Conservation (phyloP, 2,329 filamentous ascomycete genomes). For the Bipolaris bicolor region DNA sequence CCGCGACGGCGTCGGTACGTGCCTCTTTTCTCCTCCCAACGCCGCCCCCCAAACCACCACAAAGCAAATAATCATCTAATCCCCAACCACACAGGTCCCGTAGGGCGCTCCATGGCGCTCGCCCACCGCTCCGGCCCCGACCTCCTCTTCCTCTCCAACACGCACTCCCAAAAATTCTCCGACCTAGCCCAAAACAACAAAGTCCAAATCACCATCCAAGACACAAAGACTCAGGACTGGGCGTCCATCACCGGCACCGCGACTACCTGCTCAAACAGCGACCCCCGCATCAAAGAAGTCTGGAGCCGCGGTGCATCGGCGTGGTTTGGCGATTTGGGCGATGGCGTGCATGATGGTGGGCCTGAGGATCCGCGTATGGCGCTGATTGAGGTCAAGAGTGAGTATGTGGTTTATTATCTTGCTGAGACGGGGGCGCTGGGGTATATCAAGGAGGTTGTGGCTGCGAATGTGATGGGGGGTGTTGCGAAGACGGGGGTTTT, state of each 20-base stretch:
- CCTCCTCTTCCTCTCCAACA: constrained; percentile 59
- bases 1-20: constrained; percentile 49
- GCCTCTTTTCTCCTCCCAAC: neutral
- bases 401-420: constrained; percentile 50
- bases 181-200: constrained; percentile 53
- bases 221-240: constrained; percentile 57
- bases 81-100: constrained; percentile 36
- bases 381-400: constrained; percentile 48
- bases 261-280: constrained; percentile 50
- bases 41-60: too few species aligned
- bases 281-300: constrained; percentile 58
- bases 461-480: constrained; percentile 47
- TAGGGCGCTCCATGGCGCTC: constrained; percentile 57
- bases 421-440: constrained; percentile 45
- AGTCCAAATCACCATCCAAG: constrained; percentile 55
- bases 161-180: constrained; percentile 55
- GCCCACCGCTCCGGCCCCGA: constrained; percentile 63
- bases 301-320: constrained; percentile 49
- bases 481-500: constrained; percentile 52
- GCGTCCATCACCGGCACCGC: constrained; percentile 54
- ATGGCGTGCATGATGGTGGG: constrained; percentile 56
- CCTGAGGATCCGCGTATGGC: constrained; percentile 57
- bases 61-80: too few species aligned
- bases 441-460: constrained; percentile 50
- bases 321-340: constrained; percentile 60